A percentile compares a stretch with the other conserved stretches of the same genome.
These are phyloP conservation scores for Chrysoporthe cubensis DNA, from an alignment of 2,329 filamentous ascomycete genomes.

Conservation along the genomic window DNA sequence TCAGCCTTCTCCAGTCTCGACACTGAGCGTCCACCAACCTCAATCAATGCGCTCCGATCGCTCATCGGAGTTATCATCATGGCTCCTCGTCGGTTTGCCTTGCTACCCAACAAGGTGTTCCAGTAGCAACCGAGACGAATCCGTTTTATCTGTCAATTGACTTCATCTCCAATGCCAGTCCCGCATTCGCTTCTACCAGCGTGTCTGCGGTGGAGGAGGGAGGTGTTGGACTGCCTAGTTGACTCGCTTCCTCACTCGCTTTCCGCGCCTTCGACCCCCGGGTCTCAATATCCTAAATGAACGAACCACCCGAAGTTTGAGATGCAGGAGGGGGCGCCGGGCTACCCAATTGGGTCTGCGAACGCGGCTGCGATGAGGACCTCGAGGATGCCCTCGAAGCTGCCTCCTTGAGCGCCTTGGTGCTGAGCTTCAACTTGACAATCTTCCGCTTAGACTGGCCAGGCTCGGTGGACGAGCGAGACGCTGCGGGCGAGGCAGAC, in stretches of 20 bases:
- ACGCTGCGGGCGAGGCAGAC: conserved; percentile 6
- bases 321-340: neutral
- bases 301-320: neutral
- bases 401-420: conserved; percentile 1
- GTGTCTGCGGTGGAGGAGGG: neutral
- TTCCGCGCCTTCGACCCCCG: neutral
- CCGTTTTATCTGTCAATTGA: neutral
- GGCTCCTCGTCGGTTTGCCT: neutral
- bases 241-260: neutral
- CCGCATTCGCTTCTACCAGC: neutral
- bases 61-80: neutral
- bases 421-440: conserved; percentile 27
- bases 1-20: neutral
- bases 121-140: neutral
- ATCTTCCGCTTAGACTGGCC: conserved; percentile 19
- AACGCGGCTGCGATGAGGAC: neutral
- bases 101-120: neutral
- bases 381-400: neutral
- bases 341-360: conserved; percentile 7
- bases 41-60: neutral
- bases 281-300: neutral
- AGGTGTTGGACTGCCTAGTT: neutral
- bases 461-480: conserved; percentile 15
- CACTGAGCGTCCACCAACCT: neutral
- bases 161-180: neutral